Base-by-base conservation (phyloP, 345 rosid species). In the Dimocarpus longan region DNA sequence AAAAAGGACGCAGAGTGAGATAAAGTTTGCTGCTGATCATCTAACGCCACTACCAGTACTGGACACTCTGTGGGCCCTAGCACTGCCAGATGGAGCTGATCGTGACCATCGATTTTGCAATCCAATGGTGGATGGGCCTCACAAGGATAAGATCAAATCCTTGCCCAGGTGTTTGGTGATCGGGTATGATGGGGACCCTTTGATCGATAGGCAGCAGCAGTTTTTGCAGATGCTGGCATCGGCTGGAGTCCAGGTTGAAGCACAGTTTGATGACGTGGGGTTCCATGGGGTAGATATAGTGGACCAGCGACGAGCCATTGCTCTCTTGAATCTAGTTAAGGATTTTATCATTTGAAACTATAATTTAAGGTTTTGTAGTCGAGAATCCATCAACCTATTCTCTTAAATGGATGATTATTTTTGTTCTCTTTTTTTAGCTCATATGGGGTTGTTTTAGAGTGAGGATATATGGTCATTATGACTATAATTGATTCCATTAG, bases 91-190 rank as follows among this genome's bases (percentile, higher is more conserved):
- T n/a, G 80, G 83, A 11, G 66, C 82, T 5, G 83, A 89, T 62
- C 79, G 86, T 0, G 88, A 86, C 64, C 91, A 88, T 40, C 70
- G 79, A 54, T 88, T 75, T 40, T 73, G 84, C 26, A 90, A 89
- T 64, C 87, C 87, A 3, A 57, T 44, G 56, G 56, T 21, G 0
- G 82, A 78, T 21, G 74, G 63, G 3, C 63, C 80, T 11, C 71
- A 67, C 39, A 81, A 44, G 73, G 60, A n/a, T 4, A 82, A 74
- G 77, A 54, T 73, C 1, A 4, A 56, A 2, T 42, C 24, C n/a
- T 46, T 80, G 2, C 76, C 77, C 19, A 68, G 80, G 64, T 85
- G 80, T 48, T 71, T 80, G 68, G 80, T 86, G 57, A 28, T 68
- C 0, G 80, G 84, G 0, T 81, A 75, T 10, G 50, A 68, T 1